Base-by-base conservation (phyloP, 75 land plant species). In the Cupressus sempervirens region DNA sequence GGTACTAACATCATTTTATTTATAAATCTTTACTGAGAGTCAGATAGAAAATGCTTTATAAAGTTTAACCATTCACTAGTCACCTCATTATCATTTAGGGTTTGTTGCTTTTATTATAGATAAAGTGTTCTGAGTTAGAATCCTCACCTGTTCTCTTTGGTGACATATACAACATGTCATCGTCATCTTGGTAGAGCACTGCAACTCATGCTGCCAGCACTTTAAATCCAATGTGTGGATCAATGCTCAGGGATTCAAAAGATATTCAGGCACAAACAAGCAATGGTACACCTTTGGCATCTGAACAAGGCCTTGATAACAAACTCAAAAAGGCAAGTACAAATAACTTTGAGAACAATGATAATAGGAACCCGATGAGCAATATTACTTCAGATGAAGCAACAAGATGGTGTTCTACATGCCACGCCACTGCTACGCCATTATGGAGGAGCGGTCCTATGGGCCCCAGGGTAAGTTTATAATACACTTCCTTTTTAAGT, bases 361-460 rank as follows among this genome's bases (percentile, higher is more conserved):
- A n/a, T 23, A 26, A 20, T 70, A 34, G 73, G 10, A 30, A 12
- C 30, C 3, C 32, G 32, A 70, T 11, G 2, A 70, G 12, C 7
- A 30, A 70, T 70, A 11, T 30, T 29, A 70, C 10, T 10, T 29
- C 73, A 70, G 13, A 70, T 29, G 73, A 70, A 1, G 18, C 35
- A 29, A 34, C 13, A 29, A 70, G 96, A 5, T 84, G 91, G 0
- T 96, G 98, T 62, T 93, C 96, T 62, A 93, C 94, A 84, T 96
- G 98, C 83, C 92, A 93, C 81, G 93, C 96, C 86, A 92, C 93
- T 65, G 92, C 91, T 38, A 96, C 94, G 3, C 98, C 98, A 0
- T 91, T 96, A 14, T 96, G 98, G 98, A 88, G 95, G 68, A 96
- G 94, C 76, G 98, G 98, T 18, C 98, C 98, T 0, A 86, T 91